These are phyloP conservation scores for Oemleria cerasiformis DNA, from an alignment of 306 rosid species.

Conservation along the genomic window DNA sequence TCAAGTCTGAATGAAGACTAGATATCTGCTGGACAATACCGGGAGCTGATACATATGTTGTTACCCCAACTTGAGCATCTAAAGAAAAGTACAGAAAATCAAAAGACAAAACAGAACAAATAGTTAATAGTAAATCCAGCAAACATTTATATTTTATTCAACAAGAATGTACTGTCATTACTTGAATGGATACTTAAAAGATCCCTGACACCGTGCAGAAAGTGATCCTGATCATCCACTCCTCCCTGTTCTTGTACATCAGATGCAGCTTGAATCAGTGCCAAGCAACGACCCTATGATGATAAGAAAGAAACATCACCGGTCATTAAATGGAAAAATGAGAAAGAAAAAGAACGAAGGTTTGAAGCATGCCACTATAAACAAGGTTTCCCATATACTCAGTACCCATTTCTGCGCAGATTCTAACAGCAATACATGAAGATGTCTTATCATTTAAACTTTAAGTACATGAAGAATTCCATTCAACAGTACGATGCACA, in stretches of 20 bases:
- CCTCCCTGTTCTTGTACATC: slow-evolving; percentile 97
- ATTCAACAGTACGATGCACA: not conserved
- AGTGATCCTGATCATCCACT: slow-evolving; percentile 86
- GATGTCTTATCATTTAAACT: not conserved
- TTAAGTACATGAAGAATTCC: not conserved
- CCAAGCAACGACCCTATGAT: slow-evolving; percentile 77
- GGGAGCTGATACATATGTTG: slow-evolving; percentile 95
- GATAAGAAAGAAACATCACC: slow-evolving; percentile 15
- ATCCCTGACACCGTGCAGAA: slow-evolving; percentile 95
- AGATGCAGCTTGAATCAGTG: slow-evolving; percentile 87
- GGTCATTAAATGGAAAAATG: not conserved
- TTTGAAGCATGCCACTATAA: not conserved
- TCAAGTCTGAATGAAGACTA: slow-evolving; percentile 78
- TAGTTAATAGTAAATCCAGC: slow-evolving; percentile 22
- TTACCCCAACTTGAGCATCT: slow-evolving; percentile 81
- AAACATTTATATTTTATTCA: slow-evolving; percentile 11
- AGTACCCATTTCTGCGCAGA: not conserved
- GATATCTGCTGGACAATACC: slow-evolving; percentile 95
- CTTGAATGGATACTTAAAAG: slow-evolving; percentile 90
- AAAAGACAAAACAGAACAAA: slow-evolving; percentile 3
- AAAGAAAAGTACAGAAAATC: slow-evolving; percentile 18
- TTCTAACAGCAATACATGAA: not conserved
- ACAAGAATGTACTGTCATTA: slow-evolving; percentile 29
- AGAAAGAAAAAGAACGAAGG: not conserved
- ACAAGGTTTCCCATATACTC: slow-evolving; percentile 4